phyloP scores from a whole-genome alignment of 177 flowering plant species.

The Vitis hybrid region DNA sequence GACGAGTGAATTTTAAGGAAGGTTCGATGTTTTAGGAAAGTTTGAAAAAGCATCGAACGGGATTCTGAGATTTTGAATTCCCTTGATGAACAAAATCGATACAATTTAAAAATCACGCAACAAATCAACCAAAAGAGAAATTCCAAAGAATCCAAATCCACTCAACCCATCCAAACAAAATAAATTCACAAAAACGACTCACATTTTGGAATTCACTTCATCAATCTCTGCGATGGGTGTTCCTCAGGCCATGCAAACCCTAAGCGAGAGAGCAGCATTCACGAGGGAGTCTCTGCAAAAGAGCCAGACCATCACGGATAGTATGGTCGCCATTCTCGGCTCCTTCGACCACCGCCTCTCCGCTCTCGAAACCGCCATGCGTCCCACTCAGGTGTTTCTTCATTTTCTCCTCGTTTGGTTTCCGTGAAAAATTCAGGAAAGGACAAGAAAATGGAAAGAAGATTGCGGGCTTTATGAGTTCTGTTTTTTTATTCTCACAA shows the following conservation, averaged over 20 bases:
- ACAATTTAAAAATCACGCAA: too few species aligned
- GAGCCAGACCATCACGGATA: constrained; percentile 87
- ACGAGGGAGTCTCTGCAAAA: constrained; percentile 77
- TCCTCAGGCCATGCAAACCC: constrained; percentile 54
- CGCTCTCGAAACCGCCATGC: constrained; percentile 97
- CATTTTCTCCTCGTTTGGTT: not conserved
- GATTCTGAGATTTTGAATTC: too few species aligned
- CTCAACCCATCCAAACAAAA: not conserved
- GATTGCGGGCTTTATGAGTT: not conserved
- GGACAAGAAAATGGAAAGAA: too few species aligned
- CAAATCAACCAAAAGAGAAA: too few species aligned
- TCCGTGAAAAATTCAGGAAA: not conserved
- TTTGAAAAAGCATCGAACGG: too few species aligned
- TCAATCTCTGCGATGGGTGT: constrained; percentile 41
- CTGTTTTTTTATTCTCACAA: not conserved
- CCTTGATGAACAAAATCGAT: too few species aligned
- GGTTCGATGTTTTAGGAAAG: too few species aligned
- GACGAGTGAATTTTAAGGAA: too few species aligned
- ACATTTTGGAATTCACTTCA: too few species aligned
- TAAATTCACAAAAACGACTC: too few species aligned
- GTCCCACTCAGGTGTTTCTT: constrained; percentile 85
- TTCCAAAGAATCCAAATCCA: not conserved
- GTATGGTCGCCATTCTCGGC: constrained; percentile 85
- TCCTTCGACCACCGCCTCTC: constrained; percentile 98
- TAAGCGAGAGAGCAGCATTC: constrained; percentile 55